Percentiles rank a stretch among this genome's conserved stretches.
phyloP scores from a whole-genome alignment of 2,329 filamentous ascomycete genomes.

The Penicillium palitans region DNA sequence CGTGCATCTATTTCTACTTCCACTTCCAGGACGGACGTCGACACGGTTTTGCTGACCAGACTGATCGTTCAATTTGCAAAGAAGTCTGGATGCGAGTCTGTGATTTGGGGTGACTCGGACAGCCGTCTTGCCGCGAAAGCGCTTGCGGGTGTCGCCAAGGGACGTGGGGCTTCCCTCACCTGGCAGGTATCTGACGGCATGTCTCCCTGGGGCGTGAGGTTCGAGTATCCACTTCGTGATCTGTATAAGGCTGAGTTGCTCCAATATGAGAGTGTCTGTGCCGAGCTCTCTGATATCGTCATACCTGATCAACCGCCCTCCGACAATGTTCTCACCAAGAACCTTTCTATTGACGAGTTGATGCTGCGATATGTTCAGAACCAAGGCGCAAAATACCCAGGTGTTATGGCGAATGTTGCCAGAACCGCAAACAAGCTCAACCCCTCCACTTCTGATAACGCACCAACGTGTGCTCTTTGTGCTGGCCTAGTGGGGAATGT shows the following conservation, averaged over 20 bases:
- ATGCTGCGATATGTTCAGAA: constrained; percentile 85
- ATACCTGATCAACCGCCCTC: constrained; percentile 43
- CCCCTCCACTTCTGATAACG: constrained; percentile 37
- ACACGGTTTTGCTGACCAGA: constrained; percentile 68
- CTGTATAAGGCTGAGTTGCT: constrained; percentile 77
- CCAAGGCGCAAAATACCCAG: constrained; percentile 82
- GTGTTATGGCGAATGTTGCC: constrained; percentile 93
- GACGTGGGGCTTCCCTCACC: constrained; percentile 78
- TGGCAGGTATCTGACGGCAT: constrained; percentile 78
- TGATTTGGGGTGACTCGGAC: constrained; percentile 83
- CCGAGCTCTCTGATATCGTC: constrained; percentile 54
- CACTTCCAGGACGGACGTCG: constrained; percentile 73
- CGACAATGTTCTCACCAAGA: constrained; percentile 43
- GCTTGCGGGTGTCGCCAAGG: constrained; percentile 85
- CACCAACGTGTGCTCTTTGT: constrained; percentile 64
- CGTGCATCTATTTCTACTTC: constrained; percentile 67
- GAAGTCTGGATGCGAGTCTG: constrained; percentile 61
- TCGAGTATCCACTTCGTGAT: constrained; percentile 83
- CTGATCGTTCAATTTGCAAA: constrained; percentile 68
- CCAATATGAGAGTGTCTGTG: constrained; percentile 59
- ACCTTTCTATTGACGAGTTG: constrained; percentile 85
- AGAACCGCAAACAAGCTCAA: constrained; percentile 82
- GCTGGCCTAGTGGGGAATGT: constrained; percentile 64
- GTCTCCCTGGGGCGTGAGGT: constrained; percentile 56
- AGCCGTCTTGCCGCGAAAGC: constrained; percentile 84